phyloP scores from a whole-genome alignment of 306 rosid species.

The Begonia loranthoides region DNA sequence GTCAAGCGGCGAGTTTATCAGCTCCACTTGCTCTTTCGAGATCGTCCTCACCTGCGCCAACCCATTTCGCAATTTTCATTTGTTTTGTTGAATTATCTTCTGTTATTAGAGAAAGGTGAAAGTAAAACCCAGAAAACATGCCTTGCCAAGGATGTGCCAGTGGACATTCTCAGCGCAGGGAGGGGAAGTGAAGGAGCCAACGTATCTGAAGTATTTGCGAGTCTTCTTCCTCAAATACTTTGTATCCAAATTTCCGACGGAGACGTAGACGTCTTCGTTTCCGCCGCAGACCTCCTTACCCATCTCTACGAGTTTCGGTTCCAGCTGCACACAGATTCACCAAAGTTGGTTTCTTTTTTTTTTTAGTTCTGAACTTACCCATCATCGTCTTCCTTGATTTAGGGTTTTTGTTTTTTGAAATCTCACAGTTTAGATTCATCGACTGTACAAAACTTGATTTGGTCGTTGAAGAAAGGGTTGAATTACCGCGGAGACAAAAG shows the following conservation, averaged over 20 bases:
- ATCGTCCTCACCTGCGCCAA: slow-evolving; percentile 42
- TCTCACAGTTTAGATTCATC: too few species aligned
- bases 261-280: slow-evolving; percentile 21
- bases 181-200: slow-evolving; percentile 79
- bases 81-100: neutral
- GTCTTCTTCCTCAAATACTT: slow-evolving; percentile 20
- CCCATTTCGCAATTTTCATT: neutral
- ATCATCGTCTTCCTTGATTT: too few species aligned
- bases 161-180: slow-evolving; percentile 65
- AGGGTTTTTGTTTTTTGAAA: too few species aligned
- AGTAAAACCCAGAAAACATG: neutral
- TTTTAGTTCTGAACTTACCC: too few species aligned
- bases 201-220: slow-evolving; percentile 48
- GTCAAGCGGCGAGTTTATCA: slow-evolving; percentile 43
- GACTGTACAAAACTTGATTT: too few species aligned
- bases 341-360: too few species aligned
- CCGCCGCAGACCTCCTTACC: slow-evolving; percentile 12
- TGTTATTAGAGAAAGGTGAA: neutral
- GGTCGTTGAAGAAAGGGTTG: too few species aligned
- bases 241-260: slow-evolving; percentile 26
- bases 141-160: slow-evolving; percentile 71
- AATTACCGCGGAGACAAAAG: slow-evolving; percentile 38
- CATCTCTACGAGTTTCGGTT: slow-evolving; percentile 31
- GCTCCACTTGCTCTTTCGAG: slow-evolving; percentile 39
- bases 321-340: slow-evolving; percentile 23